These are phyloP conservation scores for Neurospora pannonica DNA, from an alignment of 495 filamentous ascomycete genomes.

Conservation along the genomic window DNA sequence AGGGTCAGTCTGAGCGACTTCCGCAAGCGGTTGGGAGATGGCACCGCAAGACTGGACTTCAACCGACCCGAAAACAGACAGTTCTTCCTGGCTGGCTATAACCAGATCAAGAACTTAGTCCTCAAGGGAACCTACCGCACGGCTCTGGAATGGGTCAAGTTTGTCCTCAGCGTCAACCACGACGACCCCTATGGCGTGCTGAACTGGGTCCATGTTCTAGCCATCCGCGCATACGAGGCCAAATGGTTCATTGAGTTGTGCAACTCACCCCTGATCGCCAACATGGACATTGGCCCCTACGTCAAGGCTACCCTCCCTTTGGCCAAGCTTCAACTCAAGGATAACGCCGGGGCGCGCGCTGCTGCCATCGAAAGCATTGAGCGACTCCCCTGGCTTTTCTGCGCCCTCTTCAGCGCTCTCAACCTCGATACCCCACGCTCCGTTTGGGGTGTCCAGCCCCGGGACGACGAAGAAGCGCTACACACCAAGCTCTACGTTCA, in stretches of 20 bases:
- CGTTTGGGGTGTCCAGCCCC: slow-evolving; percentile 72
- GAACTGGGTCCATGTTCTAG: slow-evolving; percentile 71
- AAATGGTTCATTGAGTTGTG: slow-evolving; percentile 65
- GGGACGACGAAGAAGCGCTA: slow-evolving; percentile 58
- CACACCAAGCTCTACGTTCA: slow-evolving; percentile 70
- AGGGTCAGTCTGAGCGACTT: slow-evolving; percentile 76
- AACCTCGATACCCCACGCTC: slow-evolving; percentile 61
- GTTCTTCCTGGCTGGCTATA: slow-evolving; percentile 81
- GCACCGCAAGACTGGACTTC: slow-evolving; percentile 73
- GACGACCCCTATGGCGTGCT: slow-evolving; percentile 75
- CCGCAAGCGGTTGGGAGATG: slow-evolving; percentile 59
- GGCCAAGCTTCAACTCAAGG: slow-evolving; percentile 60
- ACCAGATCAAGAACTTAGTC: slow-evolving; percentile 72
- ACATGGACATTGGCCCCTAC: slow-evolving; percentile 42
- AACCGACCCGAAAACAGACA: slow-evolving; percentile 76
- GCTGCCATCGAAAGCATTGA: slow-evolving; percentile 57
- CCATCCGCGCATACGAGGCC: slow-evolving; percentile 68
- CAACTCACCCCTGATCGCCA: slow-evolving; percentile 42
- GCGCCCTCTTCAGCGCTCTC: slow-evolving; percentile 65
- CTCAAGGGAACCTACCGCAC: slow-evolving; percentile 92
- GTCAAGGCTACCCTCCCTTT: slow-evolving; percentile 63
- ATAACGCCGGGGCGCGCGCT: slow-evolving; percentile 52
- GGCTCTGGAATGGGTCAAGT: slow-evolving; percentile 84
- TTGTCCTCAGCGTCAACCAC: slow-evolving; percentile 68
- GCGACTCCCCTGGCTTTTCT: slow-evolving; percentile 71